Conservation (phyloP, 148 eudicot species). For the Chenopodium quinoa region DNA sequence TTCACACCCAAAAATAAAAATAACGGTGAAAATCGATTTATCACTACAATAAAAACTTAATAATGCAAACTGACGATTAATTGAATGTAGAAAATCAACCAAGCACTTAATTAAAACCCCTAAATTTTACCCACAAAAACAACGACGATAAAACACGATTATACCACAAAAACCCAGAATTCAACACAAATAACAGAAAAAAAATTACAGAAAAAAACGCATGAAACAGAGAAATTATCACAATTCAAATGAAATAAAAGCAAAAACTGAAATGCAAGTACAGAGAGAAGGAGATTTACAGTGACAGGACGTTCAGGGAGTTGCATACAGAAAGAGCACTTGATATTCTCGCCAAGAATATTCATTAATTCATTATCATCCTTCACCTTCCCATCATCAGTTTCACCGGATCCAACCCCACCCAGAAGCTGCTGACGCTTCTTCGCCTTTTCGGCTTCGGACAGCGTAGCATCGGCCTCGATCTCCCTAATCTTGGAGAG, state of each 20-base stretch:
- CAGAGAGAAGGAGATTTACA: slow-evolving; percentile 33
- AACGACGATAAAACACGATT: background rate
- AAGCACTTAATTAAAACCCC: background rate
- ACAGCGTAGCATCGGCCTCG: slow-evolving; percentile 55
- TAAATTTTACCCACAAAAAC: background rate
- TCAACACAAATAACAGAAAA: background rate
- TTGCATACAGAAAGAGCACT: slow-evolving; percentile 76
- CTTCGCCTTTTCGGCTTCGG: slow-evolving; percentile 68
- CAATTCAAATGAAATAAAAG: background rate
- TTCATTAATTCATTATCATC: slow-evolving; percentile 46
- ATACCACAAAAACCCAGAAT: background rate
- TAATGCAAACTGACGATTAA: background rate
- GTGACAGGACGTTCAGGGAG: slow-evolving; percentile 92
- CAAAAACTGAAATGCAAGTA: background rate
- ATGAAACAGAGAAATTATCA: background rate
- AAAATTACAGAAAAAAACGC: background rate
- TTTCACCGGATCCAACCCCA: slow-evolving; percentile 27
- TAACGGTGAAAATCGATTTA: too few relatives aligned
- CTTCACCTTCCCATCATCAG: slow-evolving; percentile 17
- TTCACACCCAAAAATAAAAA: too few relatives aligned
- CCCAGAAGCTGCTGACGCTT: slow-evolving; percentile 63
- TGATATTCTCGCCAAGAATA: slow-evolving; percentile 50
- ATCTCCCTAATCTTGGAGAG: slow-evolving; percentile 54
- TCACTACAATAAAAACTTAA: background rate
- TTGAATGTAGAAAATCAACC: background rate